Evolutionary conservation across 179 eudicot species (phyloP).

Genomic region (Sideroxylon spinosum): DNA sequence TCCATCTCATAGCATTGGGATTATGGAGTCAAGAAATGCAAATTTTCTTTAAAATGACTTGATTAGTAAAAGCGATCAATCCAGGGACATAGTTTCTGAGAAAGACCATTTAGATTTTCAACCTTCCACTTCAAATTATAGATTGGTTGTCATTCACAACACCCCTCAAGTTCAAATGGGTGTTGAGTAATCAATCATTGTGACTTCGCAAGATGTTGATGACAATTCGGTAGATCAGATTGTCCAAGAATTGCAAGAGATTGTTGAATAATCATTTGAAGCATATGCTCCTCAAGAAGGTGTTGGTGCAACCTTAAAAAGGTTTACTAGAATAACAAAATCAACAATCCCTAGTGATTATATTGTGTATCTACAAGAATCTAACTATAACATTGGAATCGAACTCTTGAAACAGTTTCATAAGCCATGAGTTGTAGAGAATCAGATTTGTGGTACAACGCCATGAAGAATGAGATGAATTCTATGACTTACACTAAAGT

Average conservation of each 20-base stretch:
- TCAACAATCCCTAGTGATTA: neutral
- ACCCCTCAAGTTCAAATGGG: too few species aligned
- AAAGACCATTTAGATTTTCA: too few species aligned
- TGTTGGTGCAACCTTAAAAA: neutral
- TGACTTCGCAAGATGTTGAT: too few species aligned
- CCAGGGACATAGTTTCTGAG: too few species aligned
- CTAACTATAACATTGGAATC: neutral
- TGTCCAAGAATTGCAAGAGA: neutral
- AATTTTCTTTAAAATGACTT: too few species aligned
- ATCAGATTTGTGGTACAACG: neutral
- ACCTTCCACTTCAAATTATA: too few species aligned
- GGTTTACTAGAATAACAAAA: neutral
- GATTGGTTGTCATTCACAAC: too few species aligned
- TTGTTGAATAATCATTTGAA: neutral
- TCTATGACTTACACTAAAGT: neutral
- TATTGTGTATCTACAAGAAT: neutral
- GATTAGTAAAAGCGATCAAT: too few species aligned
- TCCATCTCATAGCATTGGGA: too few species aligned
- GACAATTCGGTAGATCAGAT: too few species aligned
- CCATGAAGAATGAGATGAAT: neutral
- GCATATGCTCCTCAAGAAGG: neutral
- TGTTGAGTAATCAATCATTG: too few species aligned
- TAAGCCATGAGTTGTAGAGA: neutral
- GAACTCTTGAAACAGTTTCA: neutral
- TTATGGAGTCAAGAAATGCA: too few species aligned